A percentile compares a stretch with the other conserved stretches of the same genome.
These are phyloP conservation scores for Colletotrichum coccodes DNA, from an alignment of 2,329 filamentous ascomycete genomes.

Conservation along the genomic window DNA sequence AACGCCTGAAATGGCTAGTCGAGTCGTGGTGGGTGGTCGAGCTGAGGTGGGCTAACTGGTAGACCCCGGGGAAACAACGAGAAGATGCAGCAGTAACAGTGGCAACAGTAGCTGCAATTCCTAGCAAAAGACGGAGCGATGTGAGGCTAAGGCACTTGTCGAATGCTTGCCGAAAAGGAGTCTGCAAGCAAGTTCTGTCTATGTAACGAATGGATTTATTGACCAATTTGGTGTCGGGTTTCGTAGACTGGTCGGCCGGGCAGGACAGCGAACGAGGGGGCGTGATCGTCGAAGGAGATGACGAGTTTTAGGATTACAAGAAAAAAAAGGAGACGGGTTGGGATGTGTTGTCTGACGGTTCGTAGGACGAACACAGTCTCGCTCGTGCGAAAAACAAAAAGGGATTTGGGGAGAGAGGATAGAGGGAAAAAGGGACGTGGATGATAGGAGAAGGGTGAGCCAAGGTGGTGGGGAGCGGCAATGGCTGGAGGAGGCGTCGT, in stretches of 20 bases:
- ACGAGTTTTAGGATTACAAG: conserved; percentile 33
- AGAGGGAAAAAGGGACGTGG: conserved; percentile 19
- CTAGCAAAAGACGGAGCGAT: neutral
- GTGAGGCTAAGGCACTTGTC: conserved; percentile 1
- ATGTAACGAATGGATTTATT: conserved; percentile 32
- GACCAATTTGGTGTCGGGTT: conserved; percentile 31
- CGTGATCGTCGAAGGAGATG: conserved; percentile 30
- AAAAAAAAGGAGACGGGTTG: conserved; percentile 21
- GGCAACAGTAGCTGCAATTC: conserved; percentile 1
- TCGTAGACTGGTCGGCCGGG: conserved; percentile 23
- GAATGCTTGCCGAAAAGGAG: conserved; percentile 4
- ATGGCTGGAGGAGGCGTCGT: conserved; percentile 30
- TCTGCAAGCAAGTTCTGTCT: conserved; percentile 26
- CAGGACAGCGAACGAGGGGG: conserved; percentile 26
- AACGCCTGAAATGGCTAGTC: conserved; percentile 28
- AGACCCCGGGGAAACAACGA: conserved; percentile 9
- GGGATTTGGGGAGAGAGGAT: conserved; percentile 19
- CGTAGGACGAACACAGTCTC: conserved; percentile 29
- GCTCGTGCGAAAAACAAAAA: conserved; percentile 28
- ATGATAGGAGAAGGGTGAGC: conserved; percentile 28
- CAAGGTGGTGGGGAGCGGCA: conserved; percentile 28
- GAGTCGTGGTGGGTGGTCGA: conserved; percentile 25
- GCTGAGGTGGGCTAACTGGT: conserved; percentile 29
- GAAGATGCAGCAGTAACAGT: conserved; percentile 5
- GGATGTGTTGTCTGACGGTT: conserved; percentile 28